A percentile compares a stretch with the other conserved stretches of the same genome.
Conservation (phyloP, 106 monocot genomes). For the Apostasia ramifera region DNA sequence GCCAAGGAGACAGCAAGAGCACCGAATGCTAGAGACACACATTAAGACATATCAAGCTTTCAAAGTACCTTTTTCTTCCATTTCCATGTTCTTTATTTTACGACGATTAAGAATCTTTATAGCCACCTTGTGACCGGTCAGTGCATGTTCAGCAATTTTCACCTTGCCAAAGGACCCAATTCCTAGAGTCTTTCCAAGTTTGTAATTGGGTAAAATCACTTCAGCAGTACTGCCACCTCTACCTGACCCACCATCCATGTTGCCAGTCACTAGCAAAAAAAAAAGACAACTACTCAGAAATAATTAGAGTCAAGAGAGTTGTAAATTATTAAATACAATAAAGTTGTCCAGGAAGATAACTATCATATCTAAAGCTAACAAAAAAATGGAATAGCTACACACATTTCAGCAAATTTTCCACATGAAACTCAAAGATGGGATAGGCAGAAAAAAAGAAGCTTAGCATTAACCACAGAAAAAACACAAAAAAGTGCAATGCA, state of each 20-base stretch:
- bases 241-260: constrained; percentile 13
- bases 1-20: neutral
- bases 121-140: constrained; percentile 49
- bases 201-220: constrained; percentile 30
- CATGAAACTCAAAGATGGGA: no score
- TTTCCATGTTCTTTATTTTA: constrained; percentile 44
- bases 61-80: constrained; percentile 54
- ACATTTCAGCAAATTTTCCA: no score
- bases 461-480: no score
- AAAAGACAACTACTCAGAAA: neutral
- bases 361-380: no score
- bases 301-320: no score
- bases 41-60: neutral
- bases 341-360: no score
- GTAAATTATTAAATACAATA: no score
- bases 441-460: no score
- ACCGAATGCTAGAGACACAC: neutral
- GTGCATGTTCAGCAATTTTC: constrained; percentile 45
- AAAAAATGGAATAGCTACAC: no score
- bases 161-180: constrained; percentile 57
- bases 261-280: neutral
- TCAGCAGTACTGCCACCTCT: constrained; percentile 25
- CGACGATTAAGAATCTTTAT: constrained; percentile 41
- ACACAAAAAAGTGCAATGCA: no score
- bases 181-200: constrained; percentile 43